Evolutionary conservation across 2,329 filamentous ascomycete species (phyloP).

Genomic region (Fusarium drepaniforme): DNA sequence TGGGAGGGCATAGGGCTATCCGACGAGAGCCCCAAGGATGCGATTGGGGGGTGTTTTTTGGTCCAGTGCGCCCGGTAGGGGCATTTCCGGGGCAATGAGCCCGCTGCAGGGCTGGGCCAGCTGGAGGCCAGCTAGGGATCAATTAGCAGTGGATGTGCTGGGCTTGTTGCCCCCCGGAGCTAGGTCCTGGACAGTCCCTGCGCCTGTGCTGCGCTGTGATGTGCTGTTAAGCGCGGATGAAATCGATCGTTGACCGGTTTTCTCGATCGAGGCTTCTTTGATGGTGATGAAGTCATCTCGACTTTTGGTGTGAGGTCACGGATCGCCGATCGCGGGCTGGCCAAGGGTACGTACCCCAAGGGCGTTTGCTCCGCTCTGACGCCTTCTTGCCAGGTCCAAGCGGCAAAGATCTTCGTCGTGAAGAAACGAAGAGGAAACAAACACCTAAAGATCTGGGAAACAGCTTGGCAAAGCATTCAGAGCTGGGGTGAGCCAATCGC

Average conservation of each 20-base stretch:
- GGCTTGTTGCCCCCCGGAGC: background rate
- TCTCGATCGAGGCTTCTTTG: conserved; percentile 32
- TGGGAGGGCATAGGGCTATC: conserved; percentile 25
- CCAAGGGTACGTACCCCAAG: conserved; percentile 26
- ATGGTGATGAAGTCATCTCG: conserved; percentile 44
- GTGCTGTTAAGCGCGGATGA: background rate
- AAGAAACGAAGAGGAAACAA: background rate
- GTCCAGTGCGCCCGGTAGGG: background rate
- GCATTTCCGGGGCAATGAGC: conserved; percentile 6
- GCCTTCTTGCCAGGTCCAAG: conserved; percentile 7
- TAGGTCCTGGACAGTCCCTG: background rate
- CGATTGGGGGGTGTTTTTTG: conserved; percentile 6
- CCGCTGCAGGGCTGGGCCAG: conserved; percentile 17
- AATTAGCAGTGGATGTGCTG: conserved; percentile 7
- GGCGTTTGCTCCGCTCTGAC: conserved; percentile 32
- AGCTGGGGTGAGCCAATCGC: background rate
- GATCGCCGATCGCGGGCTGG: conserved; percentile 35
- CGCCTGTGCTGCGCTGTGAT: background rate
- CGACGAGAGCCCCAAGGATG: conserved; percentile 24
- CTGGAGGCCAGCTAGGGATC: background rate
- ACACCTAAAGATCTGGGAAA: background rate
- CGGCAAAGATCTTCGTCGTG: conserved; percentile 5
- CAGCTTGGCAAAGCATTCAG: conserved; percentile 6
- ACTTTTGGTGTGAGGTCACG: conserved; percentile 16
- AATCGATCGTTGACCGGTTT: conserved; percentile 34